Base-by-base conservation (phyloP, 495 filamentous ascomycete genomes). In the Aspergillus taichungensis region DNA sequence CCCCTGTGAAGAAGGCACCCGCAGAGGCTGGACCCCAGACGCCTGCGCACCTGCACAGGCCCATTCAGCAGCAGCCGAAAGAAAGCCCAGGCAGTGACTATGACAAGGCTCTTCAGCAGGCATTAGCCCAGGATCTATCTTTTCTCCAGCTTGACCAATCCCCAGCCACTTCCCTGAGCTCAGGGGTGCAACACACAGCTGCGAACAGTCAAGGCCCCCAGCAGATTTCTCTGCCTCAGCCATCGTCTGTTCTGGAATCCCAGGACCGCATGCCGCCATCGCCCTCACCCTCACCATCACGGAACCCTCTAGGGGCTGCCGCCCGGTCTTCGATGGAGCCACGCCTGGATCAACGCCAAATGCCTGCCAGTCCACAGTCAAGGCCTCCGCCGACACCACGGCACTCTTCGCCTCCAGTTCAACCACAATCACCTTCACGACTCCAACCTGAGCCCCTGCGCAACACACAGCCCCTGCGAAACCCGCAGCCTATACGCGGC, bases 101-200 rank as follows among this genome's bases (percentile, higher is more conserved):
- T 53, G 76, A 80, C 47, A 72, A 68, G 45, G 75, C 74, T 13
- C 50, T 79, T 13, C 80, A 78, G 46, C 74, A 78, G 29, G 74
- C 82, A 49, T 56, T 85, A 14, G 76, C 75, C 28, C 66, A 72
- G 47, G 79, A 82, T 37, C 69, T 85, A 67, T 65, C 67, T 10
- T 72, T 68, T 37, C 64, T 84, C 8, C 53, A 62, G 34, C 33
- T 68, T 8, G 54, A 57, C 8, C 42, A 43, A 11, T 52, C 57
- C 9, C 53, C 60, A 12, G 42, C 18, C 34, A 44, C 38, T 24
- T 46, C 51, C 32, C 31, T 36, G 36, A 34, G 54, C 24, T 47
- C 60, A 24, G 42, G 41, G 14, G 30, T 37, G 32, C 52, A 28
- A 6, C 43, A 55, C 43, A 39, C 54, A 51, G 45, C 44, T 62